phyloP scores from a whole-genome alignment of 2,329 filamentous ascomycete species.

The Dothideomycetes sp. region DNA sequence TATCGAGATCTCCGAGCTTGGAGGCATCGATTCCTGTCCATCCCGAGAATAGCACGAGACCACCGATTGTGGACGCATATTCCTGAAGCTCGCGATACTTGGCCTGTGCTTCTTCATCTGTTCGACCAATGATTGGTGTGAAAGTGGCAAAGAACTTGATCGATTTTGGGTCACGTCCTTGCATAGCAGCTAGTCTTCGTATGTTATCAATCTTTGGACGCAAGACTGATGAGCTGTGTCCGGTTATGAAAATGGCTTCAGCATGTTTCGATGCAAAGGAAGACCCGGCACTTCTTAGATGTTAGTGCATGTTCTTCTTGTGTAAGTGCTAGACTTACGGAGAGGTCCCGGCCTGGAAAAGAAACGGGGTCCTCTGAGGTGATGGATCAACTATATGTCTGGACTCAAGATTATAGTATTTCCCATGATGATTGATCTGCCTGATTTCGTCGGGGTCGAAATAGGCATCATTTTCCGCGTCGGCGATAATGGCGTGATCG shows the following conservation, averaged over 20 bases:
- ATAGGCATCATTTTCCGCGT: constrained; percentile 45
- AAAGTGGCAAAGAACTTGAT: constrained; percentile 41
- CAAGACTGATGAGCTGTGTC: constrained; percentile 39
- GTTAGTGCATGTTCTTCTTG: neutral
- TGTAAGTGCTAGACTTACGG: constrained; percentile 11
- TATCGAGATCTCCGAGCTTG: constrained; percentile 41
- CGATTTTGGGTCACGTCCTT: constrained; percentile 44
- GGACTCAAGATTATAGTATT: constrained; percentile 38
- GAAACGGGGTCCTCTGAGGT: constrained; percentile 27
- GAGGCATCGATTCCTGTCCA: constrained; percentile 52
- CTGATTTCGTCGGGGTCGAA: constrained; percentile 48
- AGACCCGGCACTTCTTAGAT: constrained; percentile 34
- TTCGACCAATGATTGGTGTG: constrained; percentile 23
- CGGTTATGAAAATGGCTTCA: constrained; percentile 50
- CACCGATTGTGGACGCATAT: constrained; percentile 43
- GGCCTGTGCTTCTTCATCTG: constrained; percentile 36
- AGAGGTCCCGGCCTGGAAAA: constrained; percentile 47
- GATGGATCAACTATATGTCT: constrained; percentile 33
- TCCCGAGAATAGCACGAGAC: constrained; percentile 44
- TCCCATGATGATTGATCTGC: constrained; percentile 49
- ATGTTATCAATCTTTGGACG: constrained; percentile 42
- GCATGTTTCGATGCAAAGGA: constrained; percentile 47
- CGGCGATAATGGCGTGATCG: constrained; percentile 44
- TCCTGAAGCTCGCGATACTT: constrained; percentile 42
- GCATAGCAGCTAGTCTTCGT: constrained; percentile 36